A percentile compares a stretch with the other conserved stretches of the same genome.
These are phyloP conservation scores for Cochlearia excelsa DNA, from an alignment of 345 rosid species.

Conservation along the genomic window DNA sequence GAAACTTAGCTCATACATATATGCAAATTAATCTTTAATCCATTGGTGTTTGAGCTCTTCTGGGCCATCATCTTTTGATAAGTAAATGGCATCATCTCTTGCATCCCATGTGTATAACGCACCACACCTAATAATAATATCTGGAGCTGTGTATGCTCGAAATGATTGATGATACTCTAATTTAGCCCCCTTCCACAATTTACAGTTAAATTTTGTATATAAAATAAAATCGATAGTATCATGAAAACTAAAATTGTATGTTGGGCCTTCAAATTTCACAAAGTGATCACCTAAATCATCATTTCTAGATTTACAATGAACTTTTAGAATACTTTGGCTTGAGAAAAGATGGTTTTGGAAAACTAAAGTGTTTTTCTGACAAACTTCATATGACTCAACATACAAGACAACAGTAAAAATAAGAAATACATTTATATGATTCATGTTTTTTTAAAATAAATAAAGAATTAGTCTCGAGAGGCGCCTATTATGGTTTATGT, in stretches of 20 bases:
- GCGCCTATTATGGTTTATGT: not conserved
- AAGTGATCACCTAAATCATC: constrained; percentile 4
- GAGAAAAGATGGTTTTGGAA: not conserved
- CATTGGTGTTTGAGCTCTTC: not conserved
- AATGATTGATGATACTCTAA: not conserved
- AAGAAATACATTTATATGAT: not conserved
- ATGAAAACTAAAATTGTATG: constrained; percentile 9
- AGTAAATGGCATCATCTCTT: constrained; percentile 13
- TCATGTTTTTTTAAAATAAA: not conserved
- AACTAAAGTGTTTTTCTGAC: not conserved
- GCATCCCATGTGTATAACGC: constrained; percentile 3
- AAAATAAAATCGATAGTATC: not conserved
- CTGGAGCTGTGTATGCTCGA: not conserved
- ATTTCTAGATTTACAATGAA: constrained; percentile 1
- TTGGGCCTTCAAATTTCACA: not conserved
- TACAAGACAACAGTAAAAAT: not conserved
- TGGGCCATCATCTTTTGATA: not conserved
- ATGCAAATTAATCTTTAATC: not conserved
- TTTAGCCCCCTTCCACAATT: not conserved
- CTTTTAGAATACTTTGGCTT: constrained; percentile 3
- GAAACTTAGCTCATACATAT: too few species aligned
- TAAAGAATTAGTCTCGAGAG: not conserved
- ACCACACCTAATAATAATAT: not conserved
- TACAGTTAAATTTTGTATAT: not conserved
- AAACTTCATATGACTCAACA: not conserved